Evolutionary conservation across 768 basidiomycete species (phyloP).

Genomic region (Russula olivacea): DNA sequence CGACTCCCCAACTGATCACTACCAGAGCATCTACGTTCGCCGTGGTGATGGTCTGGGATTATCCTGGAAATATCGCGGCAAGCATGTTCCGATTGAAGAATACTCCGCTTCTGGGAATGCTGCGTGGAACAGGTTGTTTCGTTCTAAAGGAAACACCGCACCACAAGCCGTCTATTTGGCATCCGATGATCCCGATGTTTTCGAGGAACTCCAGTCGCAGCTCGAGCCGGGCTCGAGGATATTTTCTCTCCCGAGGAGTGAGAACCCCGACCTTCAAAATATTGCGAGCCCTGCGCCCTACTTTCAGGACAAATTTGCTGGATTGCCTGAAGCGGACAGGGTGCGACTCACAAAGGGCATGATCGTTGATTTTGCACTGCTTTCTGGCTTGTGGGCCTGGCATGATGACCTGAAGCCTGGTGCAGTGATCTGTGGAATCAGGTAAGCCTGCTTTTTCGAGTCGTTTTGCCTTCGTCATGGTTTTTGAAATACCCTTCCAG

Average conservation of each 20-base stretch:
- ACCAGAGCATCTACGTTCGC: conserved; percentile 57
- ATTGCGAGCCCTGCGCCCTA: conserved; percentile 52
- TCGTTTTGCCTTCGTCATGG: neutral
- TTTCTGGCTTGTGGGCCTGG: conserved; percentile 56
- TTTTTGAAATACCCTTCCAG: conserved; percentile 31
- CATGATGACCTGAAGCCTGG: conserved; percentile 42
- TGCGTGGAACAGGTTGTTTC: conserved; percentile 38
- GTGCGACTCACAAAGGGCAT: conserved; percentile 53
- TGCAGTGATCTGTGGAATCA: conserved; percentile 53
- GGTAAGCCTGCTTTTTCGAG: conserved; percentile 34
- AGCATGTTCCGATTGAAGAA: conserved; percentile 45
- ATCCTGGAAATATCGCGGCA: conserved; percentile 40
- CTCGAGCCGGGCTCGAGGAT: conserved; percentile 35
- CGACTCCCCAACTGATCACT: conserved; percentile 29
- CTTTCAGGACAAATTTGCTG: conserved; percentile 46
- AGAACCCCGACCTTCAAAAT: conserved; percentile 38
- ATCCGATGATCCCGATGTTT: conserved; percentile 49
- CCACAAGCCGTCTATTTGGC: conserved; percentile 49
- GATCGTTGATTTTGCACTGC: conserved; percentile 61
- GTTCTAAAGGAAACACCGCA: conserved; percentile 23
- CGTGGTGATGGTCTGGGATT: conserved; percentile 50
- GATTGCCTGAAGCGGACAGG: conserved; percentile 37
- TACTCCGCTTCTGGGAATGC: conserved; percentile 41
- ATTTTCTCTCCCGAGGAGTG: conserved; percentile 44
- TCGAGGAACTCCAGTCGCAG: conserved; percentile 38